Conservation (phyloP, 108 stramenopile genomes). For the Ochromonas danica region DNA sequence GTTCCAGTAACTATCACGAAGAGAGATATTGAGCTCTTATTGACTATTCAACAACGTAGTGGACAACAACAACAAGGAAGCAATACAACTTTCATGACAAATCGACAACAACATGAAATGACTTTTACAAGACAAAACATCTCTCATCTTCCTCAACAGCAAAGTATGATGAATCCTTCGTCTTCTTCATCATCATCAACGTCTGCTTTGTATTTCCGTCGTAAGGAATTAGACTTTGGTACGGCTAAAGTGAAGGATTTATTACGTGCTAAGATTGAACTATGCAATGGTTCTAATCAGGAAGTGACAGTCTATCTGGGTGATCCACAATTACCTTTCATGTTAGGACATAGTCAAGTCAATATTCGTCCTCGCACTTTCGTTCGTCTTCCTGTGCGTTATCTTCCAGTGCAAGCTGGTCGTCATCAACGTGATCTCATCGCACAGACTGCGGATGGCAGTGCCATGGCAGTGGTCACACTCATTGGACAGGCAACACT, state of each 20-base stretch:
- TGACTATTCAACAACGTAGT: too few species aligned
- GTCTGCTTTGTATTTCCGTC: too few species aligned
- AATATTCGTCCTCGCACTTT: not conserved
- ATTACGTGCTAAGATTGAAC: not conserved
- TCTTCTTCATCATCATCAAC: too few species aligned
- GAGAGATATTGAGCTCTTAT: too few species aligned
- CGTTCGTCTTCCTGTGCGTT: not conserved
- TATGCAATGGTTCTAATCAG: not conserved
- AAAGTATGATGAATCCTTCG: too few species aligned
- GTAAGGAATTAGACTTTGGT: not conserved
- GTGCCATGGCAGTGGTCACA: not conserved
- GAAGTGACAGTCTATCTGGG: slow-evolving; percentile 11
- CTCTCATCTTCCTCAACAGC: too few species aligned
- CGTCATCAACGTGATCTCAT: not conserved
- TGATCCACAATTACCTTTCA: not conserved
- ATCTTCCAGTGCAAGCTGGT: not conserved
- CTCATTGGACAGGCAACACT: not conserved
- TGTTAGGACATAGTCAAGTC: not conserved
- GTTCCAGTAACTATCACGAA: too few species aligned
- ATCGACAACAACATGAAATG: too few species aligned
- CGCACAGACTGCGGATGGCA: not conserved
- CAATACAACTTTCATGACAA: too few species aligned
- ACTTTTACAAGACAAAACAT: too few species aligned
- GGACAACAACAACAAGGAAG: too few species aligned
- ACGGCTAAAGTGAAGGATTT: not conserved